Conservation (phyloP, 1,139 yeast species). For the Hyphopichia wangnamkhiaoensis region DNA sequence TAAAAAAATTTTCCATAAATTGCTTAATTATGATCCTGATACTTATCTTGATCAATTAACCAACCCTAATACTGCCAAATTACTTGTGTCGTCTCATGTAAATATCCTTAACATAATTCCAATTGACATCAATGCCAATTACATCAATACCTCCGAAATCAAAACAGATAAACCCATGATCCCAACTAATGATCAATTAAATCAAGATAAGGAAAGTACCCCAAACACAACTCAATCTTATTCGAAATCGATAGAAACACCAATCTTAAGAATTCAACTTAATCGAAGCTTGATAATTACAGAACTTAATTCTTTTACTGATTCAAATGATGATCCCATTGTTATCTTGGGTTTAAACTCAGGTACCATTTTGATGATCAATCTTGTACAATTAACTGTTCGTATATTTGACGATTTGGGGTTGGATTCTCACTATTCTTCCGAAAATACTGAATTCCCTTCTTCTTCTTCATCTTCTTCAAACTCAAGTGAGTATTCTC, state of each 20-base stretch:
- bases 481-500: background rate
- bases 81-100: slow-evolving; percentile 37
- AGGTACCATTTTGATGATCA: slow-evolving; percentile 35
- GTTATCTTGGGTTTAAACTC: slow-evolving; percentile 39
- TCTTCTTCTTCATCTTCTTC: slow-evolving; percentile 11
- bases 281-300: slow-evolving; percentile 29
- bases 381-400: slow-evolving; percentile 28
- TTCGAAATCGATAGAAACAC: slow-evolving; percentile 30
- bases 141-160: slow-evolving; percentile 20
- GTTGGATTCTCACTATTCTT: slow-evolving; percentile 8
- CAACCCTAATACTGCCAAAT: slow-evolving; percentile 18
- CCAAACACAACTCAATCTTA: slow-evolving; percentile 10
- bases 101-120: slow-evolving; percentile 40
- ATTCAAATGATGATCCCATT: slow-evolving; percentile 22
- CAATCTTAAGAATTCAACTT: slow-evolving; percentile 36
- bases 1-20: slow-evolving; percentile 15
- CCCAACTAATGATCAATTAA: slow-evolving; percentile 17
- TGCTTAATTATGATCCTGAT: slow-evolving; percentile 26
- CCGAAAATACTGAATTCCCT: slow-evolving; percentile 5
- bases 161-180: slow-evolving; percentile 24
- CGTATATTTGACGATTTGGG: slow-evolving; percentile 28
- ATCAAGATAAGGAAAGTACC: slow-evolving; percentile 4
- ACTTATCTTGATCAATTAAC: slow-evolving; percentile 22
- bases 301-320: slow-evolving; percentile 26
- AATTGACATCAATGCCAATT: slow-evolving; percentile 25